Percentiles rank a stretch among this genome's conserved stretches.
Conservation (phyloP, 106 monocot species). For the Platanthera guangdongensis region DNA sequence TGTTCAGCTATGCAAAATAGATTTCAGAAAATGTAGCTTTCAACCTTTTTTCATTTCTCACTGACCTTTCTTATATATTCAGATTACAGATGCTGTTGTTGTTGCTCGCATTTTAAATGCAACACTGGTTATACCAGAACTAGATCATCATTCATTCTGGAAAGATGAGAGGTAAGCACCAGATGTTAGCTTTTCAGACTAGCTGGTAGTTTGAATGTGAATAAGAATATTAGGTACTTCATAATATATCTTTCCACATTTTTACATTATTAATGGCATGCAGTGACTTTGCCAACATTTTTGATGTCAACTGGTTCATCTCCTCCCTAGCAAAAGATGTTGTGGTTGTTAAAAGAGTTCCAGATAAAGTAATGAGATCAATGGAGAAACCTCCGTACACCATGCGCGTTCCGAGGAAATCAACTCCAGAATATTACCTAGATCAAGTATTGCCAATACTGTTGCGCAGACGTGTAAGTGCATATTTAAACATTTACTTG, state of each 20-base stretch:
- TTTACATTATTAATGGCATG: slow-evolving; percentile 7
- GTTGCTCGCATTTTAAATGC: slow-evolving; percentile 93
- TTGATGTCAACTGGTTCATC: slow-evolving; percentile 84
- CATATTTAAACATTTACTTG: background rate
- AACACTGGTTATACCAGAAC: slow-evolving; percentile 82
- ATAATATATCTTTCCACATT: background rate
- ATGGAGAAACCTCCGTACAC: slow-evolving; percentile 92
- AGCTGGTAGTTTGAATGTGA: background rate
- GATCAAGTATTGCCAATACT: slow-evolving; percentile 76
- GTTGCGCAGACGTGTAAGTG: slow-evolving; percentile 66
- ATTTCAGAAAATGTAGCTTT: background rate
- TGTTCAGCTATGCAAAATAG: background rate
- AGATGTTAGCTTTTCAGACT: background rate
- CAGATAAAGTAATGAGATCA: slow-evolving; percentile 68
- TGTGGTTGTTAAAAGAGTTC: slow-evolving; percentile 56
- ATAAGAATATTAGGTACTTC: background rate
- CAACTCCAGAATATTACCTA: slow-evolving; percentile 69
- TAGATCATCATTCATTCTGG: slow-evolving; percentile 95
- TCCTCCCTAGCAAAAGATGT: slow-evolving; percentile 69
- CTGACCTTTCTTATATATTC: slow-evolving; percentile 4
- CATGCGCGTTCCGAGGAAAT: slow-evolving; percentile 79
- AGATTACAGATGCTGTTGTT: slow-evolving; percentile 94
- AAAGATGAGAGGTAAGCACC: slow-evolving; percentile 81
- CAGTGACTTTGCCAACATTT: slow-evolving; percentile 77
- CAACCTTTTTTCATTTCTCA: background rate